These are phyloP conservation scores for Hypoxylon sp. DNA, from an alignment of 2,329 filamentous ascomycete species.

Conservation along the genomic window DNA sequence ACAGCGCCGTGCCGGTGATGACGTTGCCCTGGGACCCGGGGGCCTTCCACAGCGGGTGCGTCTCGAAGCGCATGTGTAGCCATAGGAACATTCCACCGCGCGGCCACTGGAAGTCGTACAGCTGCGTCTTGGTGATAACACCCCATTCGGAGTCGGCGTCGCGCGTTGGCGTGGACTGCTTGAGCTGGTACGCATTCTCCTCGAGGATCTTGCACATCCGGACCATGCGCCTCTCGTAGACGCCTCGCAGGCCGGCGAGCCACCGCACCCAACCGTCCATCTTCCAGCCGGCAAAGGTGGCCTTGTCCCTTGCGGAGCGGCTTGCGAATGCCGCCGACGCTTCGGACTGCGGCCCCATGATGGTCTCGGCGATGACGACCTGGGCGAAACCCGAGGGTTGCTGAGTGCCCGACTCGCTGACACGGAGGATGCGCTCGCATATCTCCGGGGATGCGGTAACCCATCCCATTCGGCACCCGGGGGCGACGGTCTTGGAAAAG, in stretches of 20 bases:
- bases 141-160: conserved; percentile 73
- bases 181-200: conserved; percentile 72
- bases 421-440: conserved; percentile 77
- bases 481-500: conserved; percentile 92
- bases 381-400: conserved; percentile 93
- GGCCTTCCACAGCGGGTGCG: conserved; percentile 74
- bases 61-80: conserved; percentile 77
- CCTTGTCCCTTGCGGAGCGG: conserved; percentile 62
- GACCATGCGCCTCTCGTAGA: conserved; percentile 87
- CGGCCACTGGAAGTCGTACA: conserved; percentile 83
- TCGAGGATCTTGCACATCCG: conserved; percentile 81
- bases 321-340: conserved; percentile 57
- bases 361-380: conserved; percentile 78
- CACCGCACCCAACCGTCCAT: conserved; percentile 90
- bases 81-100: conserved; percentile 94
- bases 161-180: conserved; percentile 65
- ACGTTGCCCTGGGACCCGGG: conserved; percentile 52
- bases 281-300: conserved; percentile 73
- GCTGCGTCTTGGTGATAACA: conserved; percentile 77
- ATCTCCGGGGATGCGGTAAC: conserved; percentile 85
- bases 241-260: conserved; percentile 84
- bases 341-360: conserved; percentile 76
- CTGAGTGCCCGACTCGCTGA: conserved; percentile 82
- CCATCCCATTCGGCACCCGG: conserved; percentile 91
- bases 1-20: conserved; percentile 67